Evolutionary conservation across 2,329 filamentous ascomycete genomes (phyloP), one percentile per base, ranked within the genome.

Genomic region (Akanthomyces muscarius): DNA sequence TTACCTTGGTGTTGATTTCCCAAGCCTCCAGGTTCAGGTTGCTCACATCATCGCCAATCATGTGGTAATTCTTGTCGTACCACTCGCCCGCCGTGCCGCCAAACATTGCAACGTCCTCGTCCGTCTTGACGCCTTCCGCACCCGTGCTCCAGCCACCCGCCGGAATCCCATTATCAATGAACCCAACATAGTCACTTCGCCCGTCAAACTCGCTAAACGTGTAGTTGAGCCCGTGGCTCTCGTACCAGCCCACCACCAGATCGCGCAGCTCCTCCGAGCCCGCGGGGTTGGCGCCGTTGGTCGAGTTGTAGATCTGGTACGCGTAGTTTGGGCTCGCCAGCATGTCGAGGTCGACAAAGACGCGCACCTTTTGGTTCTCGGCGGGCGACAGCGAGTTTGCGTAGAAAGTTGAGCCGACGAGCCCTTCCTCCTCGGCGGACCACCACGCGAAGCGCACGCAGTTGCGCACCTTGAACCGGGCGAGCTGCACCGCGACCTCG

Each of bases 181-280:
- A 93, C 1, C 86, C 88, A 57, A 87, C 89, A 69, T 94, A 94
- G 74, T 95, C 91, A 66, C 87, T 91, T 64, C 90, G 86, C 7
- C 90, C 90, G 68, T 92, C 88, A 67, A 95, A 94, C 2, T 86
- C 83, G 33, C 90, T 90, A 63, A 89, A 85, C 0, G 86, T 89
- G 71, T 87, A 88, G 74, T 87, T 86, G 63, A 87, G 79, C 1
- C 81, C 86, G 25, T 87, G 80, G 2, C 78, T 74, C 65, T 80
- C 74, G 76, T 89, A 92, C 81, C 84, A 92, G 55, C 86, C 78
- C 23, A 87, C 78, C 72, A 91, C 92, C 42, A 91, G 77, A 64
- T 87, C 77, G 64, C 87, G 83, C 62, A 91, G 80, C 71, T 91
- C 82, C 65, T 88, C 84, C 0, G 89, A 92, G 1, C 91, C 91